Percentiles rank a stretch among this genome's conserved stretches.
phyloP scores from a whole-genome alignment of 2,329 filamentous ascomycete species.

The Cladosporium sp. region DNA sequence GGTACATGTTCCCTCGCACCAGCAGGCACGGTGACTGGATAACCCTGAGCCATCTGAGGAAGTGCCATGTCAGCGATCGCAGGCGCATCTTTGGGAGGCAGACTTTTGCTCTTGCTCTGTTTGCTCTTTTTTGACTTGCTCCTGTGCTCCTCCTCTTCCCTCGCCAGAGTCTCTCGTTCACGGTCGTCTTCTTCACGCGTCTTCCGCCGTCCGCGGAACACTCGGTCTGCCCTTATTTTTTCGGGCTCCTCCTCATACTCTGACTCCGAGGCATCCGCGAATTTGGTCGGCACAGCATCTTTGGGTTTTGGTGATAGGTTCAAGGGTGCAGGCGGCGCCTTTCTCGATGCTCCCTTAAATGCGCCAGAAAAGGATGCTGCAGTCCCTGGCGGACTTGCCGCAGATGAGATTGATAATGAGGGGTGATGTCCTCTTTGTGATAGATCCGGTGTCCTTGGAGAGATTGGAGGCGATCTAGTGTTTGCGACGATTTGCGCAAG shows the following conservation, averaged over 20 bases:
- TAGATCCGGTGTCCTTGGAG: conserved; percentile 25
- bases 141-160: conserved; percentile 63
- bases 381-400: conserved; percentile 13
- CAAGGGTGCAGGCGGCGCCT: conserved; percentile 81
- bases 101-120: conserved; percentile 45
- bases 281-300: conserved; percentile 20
- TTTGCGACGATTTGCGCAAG: conserved; percentile 17
- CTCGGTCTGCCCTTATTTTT: conserved; percentile 33
- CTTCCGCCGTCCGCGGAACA: conserved; percentile 69
- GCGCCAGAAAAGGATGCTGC: conserved; percentile 24
- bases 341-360: conserved; percentile 55
- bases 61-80: not conserved
- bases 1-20: conserved; percentile 20
- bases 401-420: conserved; percentile 18
- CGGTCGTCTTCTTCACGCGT: conserved; percentile 86
- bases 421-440: conserved; percentile 19
- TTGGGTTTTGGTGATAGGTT: conserved; percentile 56
- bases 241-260: conserved; percentile 78
- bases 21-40: not conserved
- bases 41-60: not conserved
- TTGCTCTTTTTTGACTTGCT: conserved; percentile 74
- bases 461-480: conserved; percentile 27
- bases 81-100: conserved; percentile 26
- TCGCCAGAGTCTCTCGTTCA: conserved; percentile 68
- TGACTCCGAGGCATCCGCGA: conserved; percentile 68